These are phyloP conservation scores for Blastobotrys muscicola DNA, from an alignment of 805 yeast genomes.

Conservation along the genomic window DNA sequence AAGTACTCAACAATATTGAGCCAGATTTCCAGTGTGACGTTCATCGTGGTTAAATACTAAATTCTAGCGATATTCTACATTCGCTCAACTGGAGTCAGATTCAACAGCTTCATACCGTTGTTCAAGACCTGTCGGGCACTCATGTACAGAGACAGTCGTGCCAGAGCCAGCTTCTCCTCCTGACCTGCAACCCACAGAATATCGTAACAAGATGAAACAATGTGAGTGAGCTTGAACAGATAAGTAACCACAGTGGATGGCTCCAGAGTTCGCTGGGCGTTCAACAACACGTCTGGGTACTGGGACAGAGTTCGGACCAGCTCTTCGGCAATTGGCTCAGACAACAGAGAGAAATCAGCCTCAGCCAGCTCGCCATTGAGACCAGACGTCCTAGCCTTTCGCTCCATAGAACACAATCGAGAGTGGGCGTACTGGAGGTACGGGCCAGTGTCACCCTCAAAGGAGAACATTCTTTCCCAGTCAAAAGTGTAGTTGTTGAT, in stretches of 20 bases:
- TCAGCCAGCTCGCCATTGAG: constrained; percentile 24
- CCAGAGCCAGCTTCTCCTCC: constrained; percentile 71
- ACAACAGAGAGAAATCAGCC: constrained; percentile 51
- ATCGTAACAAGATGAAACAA: constrained; percentile 93
- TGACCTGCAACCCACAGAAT: constrained; percentile 96
- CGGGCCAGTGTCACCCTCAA: constrained; percentile 99
- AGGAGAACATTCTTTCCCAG: constrained; percentile 97
- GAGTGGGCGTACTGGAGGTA: constrained; percentile 98
- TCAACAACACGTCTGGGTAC: constrained; percentile 82
- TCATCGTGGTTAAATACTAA: no score
- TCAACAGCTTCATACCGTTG: constrained; percentile 84
- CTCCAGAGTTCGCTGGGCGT: constrained; percentile 76
- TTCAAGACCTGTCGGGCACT: constrained; percentile 81
- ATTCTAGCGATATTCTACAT: no score
- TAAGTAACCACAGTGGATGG: constrained; percentile 93
- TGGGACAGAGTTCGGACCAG: constrained; percentile 74
- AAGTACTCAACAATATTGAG: no score
- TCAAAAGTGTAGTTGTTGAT: constrained; percentile 91
- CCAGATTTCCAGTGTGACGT: no score
- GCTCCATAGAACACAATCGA: constrained; percentile 86
- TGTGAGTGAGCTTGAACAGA: constrained; percentile 83
- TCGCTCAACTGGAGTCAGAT: constrained; percentile 97
- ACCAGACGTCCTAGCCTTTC: constrained; percentile 47
- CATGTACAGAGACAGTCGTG: constrained; percentile 84
- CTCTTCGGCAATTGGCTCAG: constrained; percentile 60